A percentile compares a stretch with the other conserved stretches of the same genome.
Evolutionary conservation across 2,329 filamentous ascomycete species (phyloP).

Genomic region (Talaromyces atroroseus): DNA sequence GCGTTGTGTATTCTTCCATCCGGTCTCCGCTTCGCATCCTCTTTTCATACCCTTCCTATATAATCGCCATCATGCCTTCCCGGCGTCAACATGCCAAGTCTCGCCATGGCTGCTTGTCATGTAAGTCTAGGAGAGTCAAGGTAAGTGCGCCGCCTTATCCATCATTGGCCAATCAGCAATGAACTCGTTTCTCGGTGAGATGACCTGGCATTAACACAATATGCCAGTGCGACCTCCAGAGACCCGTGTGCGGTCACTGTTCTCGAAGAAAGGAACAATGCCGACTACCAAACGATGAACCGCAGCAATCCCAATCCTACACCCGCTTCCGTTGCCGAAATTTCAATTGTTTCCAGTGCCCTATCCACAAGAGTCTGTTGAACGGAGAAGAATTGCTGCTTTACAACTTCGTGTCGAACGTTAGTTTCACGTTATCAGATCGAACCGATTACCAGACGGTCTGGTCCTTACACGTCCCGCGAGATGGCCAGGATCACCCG

Average conservation of each 20-base stretch:
- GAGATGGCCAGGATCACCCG: not conserved
- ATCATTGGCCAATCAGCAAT: not conserved
- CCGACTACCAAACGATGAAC: constrained; percentile 1
- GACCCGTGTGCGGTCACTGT: constrained; percentile 10
- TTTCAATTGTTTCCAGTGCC: not conserved
- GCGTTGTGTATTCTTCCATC: not conserved
- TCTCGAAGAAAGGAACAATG: constrained; percentile 9
- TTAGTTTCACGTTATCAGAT: constrained; percentile 8
- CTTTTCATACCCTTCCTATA: not conserved
- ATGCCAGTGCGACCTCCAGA: constrained; percentile 11
- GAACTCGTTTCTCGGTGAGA: not conserved
- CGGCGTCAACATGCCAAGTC: constrained; percentile 12
- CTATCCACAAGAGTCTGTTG: not conserved
- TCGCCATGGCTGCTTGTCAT: constrained; percentile 10
- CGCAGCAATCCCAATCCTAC: not conserved
- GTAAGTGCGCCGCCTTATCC: not conserved
- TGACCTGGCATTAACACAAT: not conserved
- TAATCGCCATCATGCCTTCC: constrained; percentile 7
- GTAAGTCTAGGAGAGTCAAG: constrained; percentile 13
- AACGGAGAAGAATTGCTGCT: constrained; percentile 2
- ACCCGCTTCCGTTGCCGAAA: not conserved
- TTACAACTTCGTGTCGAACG: constrained; percentile 4
- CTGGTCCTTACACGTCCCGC: constrained; percentile 1
- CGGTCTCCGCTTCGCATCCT: too few species aligned
- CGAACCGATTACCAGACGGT: constrained; percentile 2